A percentile compares a stretch with the other conserved stretches of the same genome.
phyloP scores from a whole-genome alignment of 225 moss, liverwort and hornwort genomes.

The Ulota crispa region DNA sequence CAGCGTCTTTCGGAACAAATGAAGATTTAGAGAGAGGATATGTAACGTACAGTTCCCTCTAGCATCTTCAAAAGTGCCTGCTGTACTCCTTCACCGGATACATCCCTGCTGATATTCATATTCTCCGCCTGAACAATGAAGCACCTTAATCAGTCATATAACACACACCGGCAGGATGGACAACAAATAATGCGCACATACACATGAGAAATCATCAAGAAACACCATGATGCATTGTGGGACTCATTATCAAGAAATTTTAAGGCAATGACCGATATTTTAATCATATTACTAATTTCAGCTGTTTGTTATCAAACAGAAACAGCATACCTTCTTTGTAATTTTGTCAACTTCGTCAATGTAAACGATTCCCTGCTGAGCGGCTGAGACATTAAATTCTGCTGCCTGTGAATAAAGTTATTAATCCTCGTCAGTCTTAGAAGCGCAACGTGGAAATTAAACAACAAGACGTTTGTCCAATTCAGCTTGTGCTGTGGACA shows the following conservation, averaged over 20 bases:
- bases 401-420: slow-evolving; percentile 59
- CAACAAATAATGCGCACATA: not conserved
- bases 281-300: not conserved
- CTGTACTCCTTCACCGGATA: slow-evolving; percentile 97
- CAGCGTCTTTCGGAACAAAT: not conserved
- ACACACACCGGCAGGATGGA: not conserved
- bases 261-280: not conserved
- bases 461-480: not conserved
- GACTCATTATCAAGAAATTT: not conserved
- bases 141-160: slow-evolving; percentile 10
- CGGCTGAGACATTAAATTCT: slow-evolving; percentile 94
- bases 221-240: not conserved
- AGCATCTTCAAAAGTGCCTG: slow-evolving; percentile 98
- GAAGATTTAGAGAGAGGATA: not conserved
- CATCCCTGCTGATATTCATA: slow-evolving; percentile 93
- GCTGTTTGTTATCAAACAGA: slow-evolving; percentile 1
- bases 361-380: slow-evolving; percentile 96
- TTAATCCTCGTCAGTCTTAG: not conserved
- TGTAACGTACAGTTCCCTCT: slow-evolving; percentile 81
- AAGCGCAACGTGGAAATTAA: not conserved
- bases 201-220: not conserved
- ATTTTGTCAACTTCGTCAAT: slow-evolving; percentile 99
- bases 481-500: not conserved
- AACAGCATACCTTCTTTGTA: slow-evolving; percentile 76
- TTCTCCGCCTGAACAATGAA: slow-evolving; percentile 81